Evolutionary conservation across 805 yeast species (phyloP).

Genomic region (Candida ponderosae): DNA sequence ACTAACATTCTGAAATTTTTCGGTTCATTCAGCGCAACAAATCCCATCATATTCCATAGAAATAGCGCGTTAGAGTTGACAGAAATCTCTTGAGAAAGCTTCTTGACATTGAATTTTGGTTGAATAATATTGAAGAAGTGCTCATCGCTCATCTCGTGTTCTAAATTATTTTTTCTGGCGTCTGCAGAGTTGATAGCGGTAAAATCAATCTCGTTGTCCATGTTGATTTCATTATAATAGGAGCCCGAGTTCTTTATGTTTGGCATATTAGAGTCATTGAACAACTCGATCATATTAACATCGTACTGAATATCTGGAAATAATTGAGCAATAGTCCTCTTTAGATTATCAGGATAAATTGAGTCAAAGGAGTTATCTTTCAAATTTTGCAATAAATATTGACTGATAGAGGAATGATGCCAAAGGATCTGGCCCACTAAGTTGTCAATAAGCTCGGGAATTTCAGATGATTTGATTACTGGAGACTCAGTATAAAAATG

Average conservation of each 20-base stretch:
- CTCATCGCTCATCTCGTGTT: slow-evolving; percentile 6
- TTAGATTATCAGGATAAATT: slow-evolving; percentile 10
- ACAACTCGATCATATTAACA: slow-evolving; percentile 11
- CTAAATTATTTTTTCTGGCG: slow-evolving; percentile 1
- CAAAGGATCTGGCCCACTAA: slow-evolving; percentile 19
- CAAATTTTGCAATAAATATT: slow-evolving; percentile 2
- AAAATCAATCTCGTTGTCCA: background rate
- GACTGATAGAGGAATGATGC: slow-evolving; percentile 1
- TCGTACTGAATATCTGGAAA: slow-evolving; percentile 18
- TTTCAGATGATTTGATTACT: slow-evolving; percentile 11
- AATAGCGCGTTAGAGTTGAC: slow-evolving; percentile 39
- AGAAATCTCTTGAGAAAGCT: slow-evolving; percentile 31
- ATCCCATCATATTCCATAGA: slow-evolving; percentile 51
- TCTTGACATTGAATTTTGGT: slow-evolving; percentile 26
- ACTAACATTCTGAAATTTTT: slow-evolving; percentile 48
- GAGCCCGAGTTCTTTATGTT: background rate
- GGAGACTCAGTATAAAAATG: slow-evolving; percentile 35
- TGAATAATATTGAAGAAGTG: slow-evolving; percentile 27
- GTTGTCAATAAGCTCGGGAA: slow-evolving; percentile 21
- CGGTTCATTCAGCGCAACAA: slow-evolving; percentile 42
- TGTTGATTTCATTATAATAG: background rate
- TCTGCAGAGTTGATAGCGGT: background rate
- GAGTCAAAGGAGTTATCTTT: background rate
- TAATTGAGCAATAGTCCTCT: slow-evolving; percentile 19
- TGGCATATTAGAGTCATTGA: too few species aligned